A percentile compares a stretch with the other conserved stretches of the same genome.
These are phyloP conservation scores for Monilinia laxa DNA, from an alignment of 2,329 filamentous ascomycete species.

Conservation along the genomic window DNA sequence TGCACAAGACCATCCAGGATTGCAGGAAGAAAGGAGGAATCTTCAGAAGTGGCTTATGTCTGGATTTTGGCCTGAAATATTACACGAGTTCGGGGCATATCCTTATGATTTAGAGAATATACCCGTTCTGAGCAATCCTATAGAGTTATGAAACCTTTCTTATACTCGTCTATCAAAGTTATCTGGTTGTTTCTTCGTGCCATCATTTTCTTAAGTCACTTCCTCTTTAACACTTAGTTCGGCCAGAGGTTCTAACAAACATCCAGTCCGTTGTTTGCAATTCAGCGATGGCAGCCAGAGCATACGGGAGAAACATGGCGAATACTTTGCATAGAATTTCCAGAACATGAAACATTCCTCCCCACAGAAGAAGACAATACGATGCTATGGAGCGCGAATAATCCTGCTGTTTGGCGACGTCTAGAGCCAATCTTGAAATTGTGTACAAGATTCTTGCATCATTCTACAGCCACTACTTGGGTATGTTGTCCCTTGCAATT, in stretches of 20 bases:
- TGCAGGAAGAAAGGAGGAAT: not conserved
- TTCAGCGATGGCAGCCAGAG: not conserved
- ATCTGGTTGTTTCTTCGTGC: not conserved
- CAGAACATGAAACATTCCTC: not conserved
- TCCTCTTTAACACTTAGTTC: too few species aligned
- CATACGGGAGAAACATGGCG: not conserved
- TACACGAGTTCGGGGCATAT: conserved; percentile 9
- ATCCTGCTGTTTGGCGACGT: conserved; percentile 12
- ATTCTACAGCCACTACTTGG: conserved; percentile 6
- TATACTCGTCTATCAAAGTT: not conserved
- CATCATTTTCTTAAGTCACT: not conserved
- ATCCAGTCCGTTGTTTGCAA: not conserved
- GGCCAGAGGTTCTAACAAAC: not conserved
- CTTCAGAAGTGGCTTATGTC: conserved; percentile 15
- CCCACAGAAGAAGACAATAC: conserved; percentile 7
- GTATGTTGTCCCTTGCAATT: not conserved
- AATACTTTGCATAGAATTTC: not conserved
- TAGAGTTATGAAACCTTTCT: conserved; percentile 3
- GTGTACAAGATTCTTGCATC: not conserved
- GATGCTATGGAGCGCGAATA: not conserved
- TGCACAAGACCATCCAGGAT: not conserved
- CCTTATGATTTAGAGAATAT: not conserved
- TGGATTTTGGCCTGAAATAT: conserved; percentile 13
- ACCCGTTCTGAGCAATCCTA: not conserved
- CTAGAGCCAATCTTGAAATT: conserved; percentile 2